Conservation (phyloP, 2,329 filamentous ascomycete species). For the Colletotrichum musae region DNA sequence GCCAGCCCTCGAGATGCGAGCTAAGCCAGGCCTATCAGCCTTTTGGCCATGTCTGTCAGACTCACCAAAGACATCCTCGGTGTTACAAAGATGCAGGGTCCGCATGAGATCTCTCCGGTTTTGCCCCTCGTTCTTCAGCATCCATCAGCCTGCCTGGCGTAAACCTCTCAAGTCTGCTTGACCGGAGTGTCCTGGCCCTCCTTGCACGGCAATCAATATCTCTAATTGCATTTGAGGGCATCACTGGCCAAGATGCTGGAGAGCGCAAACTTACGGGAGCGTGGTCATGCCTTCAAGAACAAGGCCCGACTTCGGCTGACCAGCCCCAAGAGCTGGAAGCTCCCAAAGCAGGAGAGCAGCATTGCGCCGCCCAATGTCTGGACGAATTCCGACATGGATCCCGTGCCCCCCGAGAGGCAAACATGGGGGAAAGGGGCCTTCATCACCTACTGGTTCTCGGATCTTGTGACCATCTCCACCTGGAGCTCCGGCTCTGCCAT, state of each 20-base stretch:
- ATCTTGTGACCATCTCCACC: slow-evolving; percentile 54
- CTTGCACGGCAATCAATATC: background rate
- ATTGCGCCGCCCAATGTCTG: slow-evolving; percentile 42
- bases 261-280: background rate
- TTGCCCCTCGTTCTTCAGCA: background rate
- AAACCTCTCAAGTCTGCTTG: background rate
- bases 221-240: background rate
- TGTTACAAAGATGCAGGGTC: background rate
- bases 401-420: slow-evolving; percentile 54
- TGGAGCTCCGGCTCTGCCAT: slow-evolving; percentile 50
- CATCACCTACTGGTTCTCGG: slow-evolving; percentile 58
- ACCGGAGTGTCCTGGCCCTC: background rate
- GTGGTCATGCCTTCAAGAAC: slow-evolving; percentile 10
- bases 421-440: slow-evolving; percentile 59
- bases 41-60: background rate
- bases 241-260: background rate
- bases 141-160: background rate
- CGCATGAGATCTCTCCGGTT: background rate
- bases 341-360: slow-evolving; percentile 40
- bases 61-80: background rate
- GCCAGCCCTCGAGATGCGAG: background rate
- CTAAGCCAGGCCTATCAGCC: background rate
- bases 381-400: slow-evolving; percentile 56
- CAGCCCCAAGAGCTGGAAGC: slow-evolving; percentile 23
- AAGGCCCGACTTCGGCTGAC: slow-evolving; percentile 21